phyloP scores from a whole-genome alignment of 2,329 filamentous ascomycete species.

The Cercospora sp. region DNA sequence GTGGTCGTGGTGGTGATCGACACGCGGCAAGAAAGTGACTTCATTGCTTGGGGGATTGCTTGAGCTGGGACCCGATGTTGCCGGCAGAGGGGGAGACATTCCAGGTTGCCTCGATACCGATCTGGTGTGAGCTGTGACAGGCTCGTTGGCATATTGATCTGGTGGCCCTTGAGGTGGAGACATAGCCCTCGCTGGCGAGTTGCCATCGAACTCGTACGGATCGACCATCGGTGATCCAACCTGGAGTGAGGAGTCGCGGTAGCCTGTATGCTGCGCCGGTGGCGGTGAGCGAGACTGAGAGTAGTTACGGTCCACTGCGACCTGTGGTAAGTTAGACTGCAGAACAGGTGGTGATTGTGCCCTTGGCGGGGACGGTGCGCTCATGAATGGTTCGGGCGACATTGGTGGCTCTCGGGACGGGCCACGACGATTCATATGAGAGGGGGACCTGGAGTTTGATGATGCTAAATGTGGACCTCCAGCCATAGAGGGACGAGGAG shows the following conservation, averaged over 20 bases:
- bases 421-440: slow-evolving; percentile 1
- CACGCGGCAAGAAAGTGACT: slow-evolving; percentile 19
- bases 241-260: slow-evolving; percentile 14
- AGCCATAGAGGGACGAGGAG: slow-evolving; percentile 14
- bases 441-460: slow-evolving; percentile 5
- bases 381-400: slow-evolving; percentile 10
- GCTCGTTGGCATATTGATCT: slow-evolving; percentile 18
- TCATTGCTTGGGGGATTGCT: slow-evolving; percentile 16
- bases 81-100: slow-evolving; percentile 10
- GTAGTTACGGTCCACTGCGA: background rate
- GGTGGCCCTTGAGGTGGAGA: slow-evolving; percentile 11
- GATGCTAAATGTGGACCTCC: slow-evolving; percentile 11
- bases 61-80: slow-evolving; percentile 8
- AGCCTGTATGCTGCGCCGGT: slow-evolving; percentile 1
- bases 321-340: slow-evolving; percentile 12
- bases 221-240: slow-evolving; percentile 11
- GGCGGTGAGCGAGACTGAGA: background rate
- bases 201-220: slow-evolving; percentile 13
- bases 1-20: slow-evolving; percentile 17
- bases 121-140: slow-evolving; percentile 1
- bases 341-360: slow-evolving; percentile 5
- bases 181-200: background rate
- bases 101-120: slow-evolving; percentile 3
- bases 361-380: background rate
- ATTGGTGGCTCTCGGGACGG: background rate